Base-by-base conservation (phyloP, 169 alveolate species). In the Plasmodium vinckei region DNA sequence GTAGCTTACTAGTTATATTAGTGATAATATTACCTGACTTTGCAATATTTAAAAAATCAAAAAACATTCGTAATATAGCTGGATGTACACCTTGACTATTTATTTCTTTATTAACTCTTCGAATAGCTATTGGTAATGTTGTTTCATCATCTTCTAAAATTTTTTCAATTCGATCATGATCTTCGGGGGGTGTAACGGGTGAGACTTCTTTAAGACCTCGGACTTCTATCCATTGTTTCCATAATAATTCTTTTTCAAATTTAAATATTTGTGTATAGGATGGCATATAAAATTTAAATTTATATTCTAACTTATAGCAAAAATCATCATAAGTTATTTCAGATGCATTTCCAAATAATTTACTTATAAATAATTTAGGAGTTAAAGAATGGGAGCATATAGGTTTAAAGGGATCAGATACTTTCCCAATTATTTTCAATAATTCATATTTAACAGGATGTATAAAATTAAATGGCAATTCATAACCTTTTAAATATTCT, bases 71-170 rank as follows among this genome's bases (percentile, higher is more conserved):
- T 72, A 94, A 61, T n/a, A 94, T 68, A 23, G 96, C 86, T 27
- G 96, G 96, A 57, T 94, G 96, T n/a, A 94, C 79, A 6, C 96
- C 96, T 59, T 94, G 96, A 69, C 92, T 87, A 33, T 84, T 75
- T 53, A 94, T 86, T 57, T 94, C 96, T 59, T 72, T 64, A 72
- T 94, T 94, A n/a, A 92, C 95, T 25, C 56, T 56, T 5, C 25
- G 12, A 64, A 94, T 94, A 15, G 79, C 93, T 15, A 68, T 87
- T n/a, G 93, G 93, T 27, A 94, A 64, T 1, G 94, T 92, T 0
- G 87, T 60, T 69, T 92, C 95, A 64, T 91, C 89, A n/a, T 87
- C 71, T n/a, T 92, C 88, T 65, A 77, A 70, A 56, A 91, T 71
- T 87, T 87, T 46, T 0, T 67, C 17, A 7, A 64, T 39, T 12